Evolutionary conservation across 805 yeast genomes (phyloP).

Genomic region (Brettanomyces anomalus): DNA sequence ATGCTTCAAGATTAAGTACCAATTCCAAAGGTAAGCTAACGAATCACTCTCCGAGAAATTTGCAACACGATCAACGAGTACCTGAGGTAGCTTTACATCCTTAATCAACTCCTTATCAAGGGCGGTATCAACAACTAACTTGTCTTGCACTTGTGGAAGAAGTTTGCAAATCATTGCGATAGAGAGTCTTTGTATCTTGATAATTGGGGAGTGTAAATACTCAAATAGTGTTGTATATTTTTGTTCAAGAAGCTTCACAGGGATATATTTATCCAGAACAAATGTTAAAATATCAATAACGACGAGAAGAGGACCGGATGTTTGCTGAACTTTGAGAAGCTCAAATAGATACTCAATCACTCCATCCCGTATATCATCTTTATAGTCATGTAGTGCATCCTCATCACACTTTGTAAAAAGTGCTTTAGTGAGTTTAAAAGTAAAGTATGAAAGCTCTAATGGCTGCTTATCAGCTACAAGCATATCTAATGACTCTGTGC

Average conservation of each 20-base stretch:
- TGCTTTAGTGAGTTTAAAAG: conserved; percentile 34
- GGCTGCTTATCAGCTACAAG: conserved; percentile 14
- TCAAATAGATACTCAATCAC: conserved; percentile 32
- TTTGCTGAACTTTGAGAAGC: conserved; percentile 4
- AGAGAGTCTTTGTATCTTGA: conserved; percentile 36
- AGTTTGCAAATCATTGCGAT: conserved; percentile 29
- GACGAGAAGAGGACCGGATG: conserved; percentile 25
- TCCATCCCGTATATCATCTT: conserved; percentile 30
- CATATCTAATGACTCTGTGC: conserved; percentile 37
- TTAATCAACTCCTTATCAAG: conserved; percentile 33
- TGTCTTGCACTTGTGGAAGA: conserved; percentile 44
- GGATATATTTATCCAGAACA: conserved; percentile 15
- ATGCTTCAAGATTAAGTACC: conserved; percentile 55
- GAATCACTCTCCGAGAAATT: conserved; percentile 31
- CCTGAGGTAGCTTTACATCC: conserved; percentile 31
- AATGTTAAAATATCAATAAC: conserved; percentile 27
- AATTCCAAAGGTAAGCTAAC: conserved; percentile 49
- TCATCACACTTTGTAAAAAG: background rate
- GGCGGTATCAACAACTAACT: conserved; percentile 52
- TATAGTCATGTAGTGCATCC: conserved; percentile 10
- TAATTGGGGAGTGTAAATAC: conserved; percentile 19
- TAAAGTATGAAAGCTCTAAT: conserved; percentile 35
- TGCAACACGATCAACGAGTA: conserved; percentile 28
- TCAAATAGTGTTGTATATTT: conserved; percentile 29
- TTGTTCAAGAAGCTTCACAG: conserved; percentile 23